phyloP scores from a whole-genome alignment of 306 rosid genomes.

The Ochetophila trinervis region DNA sequence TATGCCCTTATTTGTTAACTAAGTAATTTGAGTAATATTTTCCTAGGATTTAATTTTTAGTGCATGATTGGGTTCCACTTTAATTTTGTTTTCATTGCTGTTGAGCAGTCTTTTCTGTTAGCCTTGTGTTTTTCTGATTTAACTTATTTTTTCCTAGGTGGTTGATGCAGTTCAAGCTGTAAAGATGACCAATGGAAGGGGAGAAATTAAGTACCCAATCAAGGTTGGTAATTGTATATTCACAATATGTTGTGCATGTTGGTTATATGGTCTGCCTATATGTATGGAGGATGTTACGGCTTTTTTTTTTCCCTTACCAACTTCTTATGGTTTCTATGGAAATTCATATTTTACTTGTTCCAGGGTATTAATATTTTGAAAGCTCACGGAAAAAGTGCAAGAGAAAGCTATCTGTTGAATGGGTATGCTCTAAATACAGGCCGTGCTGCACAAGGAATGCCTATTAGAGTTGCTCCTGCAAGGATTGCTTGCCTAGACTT shows the following conservation, averaged over 20 bases:
- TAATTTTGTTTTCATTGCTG: background rate
- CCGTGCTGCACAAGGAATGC: slow-evolving; percentile 99
- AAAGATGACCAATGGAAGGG: slow-evolving; percentile 90
- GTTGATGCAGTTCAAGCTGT: slow-evolving; percentile 93
- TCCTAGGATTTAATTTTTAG: background rate
- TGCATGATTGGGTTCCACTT: background rate
- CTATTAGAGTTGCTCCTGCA: slow-evolving; percentile 87
- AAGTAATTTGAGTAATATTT: background rate
- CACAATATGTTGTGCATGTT: slow-evolving; percentile 1
- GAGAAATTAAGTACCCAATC: slow-evolving; percentile 90
- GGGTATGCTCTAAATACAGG: slow-evolving; percentile 93
- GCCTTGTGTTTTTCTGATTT: background rate
- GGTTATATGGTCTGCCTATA: slow-evolving; percentile 13
- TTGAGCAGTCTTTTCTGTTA: background rate
- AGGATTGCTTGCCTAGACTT: slow-evolving; percentile 93
- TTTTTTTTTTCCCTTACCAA: background rate
- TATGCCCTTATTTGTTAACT: slow-evolving; percentile 27
- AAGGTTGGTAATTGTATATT: slow-evolving; percentile 56
- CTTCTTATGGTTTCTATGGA: background rate
- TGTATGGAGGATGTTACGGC: background rate
- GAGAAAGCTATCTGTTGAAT: slow-evolving; percentile 85
- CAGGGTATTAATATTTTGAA: slow-evolving; percentile 93
- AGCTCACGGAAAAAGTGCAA: slow-evolving; percentile 96
- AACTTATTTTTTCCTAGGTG: slow-evolving; percentile 39
- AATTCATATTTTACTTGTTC: slow-evolving; percentile 11